Conservation (phyloP, 164 flowering plant genomes). For the Taxillus chinensis region DNA sequence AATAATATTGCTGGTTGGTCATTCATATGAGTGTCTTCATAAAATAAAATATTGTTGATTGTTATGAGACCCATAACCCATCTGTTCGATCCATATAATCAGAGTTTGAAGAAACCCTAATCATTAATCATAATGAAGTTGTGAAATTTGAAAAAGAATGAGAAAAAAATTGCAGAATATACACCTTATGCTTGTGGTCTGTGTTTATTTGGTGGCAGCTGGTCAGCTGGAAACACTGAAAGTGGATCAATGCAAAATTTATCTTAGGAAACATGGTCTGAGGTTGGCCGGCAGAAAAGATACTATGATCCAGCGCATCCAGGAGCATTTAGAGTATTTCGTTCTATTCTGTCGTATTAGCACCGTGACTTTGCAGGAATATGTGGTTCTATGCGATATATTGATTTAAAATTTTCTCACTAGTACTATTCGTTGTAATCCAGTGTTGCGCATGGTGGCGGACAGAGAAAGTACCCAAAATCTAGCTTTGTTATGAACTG, state of each 20-base stretch:
- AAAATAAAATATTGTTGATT: background rate
- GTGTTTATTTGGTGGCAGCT: slow-evolving; percentile 22
- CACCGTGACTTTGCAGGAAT: too few species aligned
- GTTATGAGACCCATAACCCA: background rate
- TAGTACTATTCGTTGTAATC: slow-evolving; percentile 5
- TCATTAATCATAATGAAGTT: background rate
- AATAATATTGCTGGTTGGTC: background rate
- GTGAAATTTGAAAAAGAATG: background rate
- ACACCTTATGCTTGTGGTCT: background rate
- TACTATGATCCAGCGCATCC: slow-evolving; percentile 53
- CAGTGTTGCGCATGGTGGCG: slow-evolving; percentile 59
- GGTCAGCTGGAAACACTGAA: slow-evolving; percentile 61
- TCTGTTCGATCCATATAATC: background rate
- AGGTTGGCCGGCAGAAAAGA: slow-evolving; percentile 66
- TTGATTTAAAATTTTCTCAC: too few species aligned
- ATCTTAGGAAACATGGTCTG: slow-evolving; percentile 63
- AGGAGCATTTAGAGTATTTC: slow-evolving; percentile 55
- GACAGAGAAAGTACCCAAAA: slow-evolving; percentile 60
- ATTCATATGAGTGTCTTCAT: background rate
- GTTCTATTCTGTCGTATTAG: background rate
- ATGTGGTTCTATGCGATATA: too few species aligned
- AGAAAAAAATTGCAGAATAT: background rate
- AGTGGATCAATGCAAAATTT: slow-evolving; percentile 72
- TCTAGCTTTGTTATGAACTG: slow-evolving; percentile 78
- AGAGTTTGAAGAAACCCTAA: background rate